A percentile compares a stretch with the other conserved stretches of the same genome.
These are phyloP conservation scores for Raphanus raphanistrum DNA, from an alignment of 345 rosid species.

Conservation along the genomic window DNA sequence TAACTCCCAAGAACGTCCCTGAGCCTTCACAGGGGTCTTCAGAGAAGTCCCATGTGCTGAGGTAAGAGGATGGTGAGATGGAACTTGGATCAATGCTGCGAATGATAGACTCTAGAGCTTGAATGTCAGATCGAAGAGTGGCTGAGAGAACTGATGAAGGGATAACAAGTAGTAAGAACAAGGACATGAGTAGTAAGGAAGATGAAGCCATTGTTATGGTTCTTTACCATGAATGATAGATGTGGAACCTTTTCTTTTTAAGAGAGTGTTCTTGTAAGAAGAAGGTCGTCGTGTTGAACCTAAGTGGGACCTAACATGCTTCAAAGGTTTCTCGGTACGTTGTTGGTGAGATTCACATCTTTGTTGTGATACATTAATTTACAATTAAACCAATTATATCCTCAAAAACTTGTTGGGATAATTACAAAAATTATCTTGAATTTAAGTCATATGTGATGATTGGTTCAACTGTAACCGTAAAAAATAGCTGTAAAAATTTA, in stretches of 20 bases:
- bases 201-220: slow-evolving; percentile 39
- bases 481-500: no score
- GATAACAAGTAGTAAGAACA: slow-evolving; percentile 22
- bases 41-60: slow-evolving; percentile 56
- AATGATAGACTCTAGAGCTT: slow-evolving; percentile 44
- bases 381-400: slow-evolving; percentile 12
- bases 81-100: slow-evolving; percentile 51
- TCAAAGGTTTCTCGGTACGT: slow-evolving; percentile 15
- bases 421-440: neutral
- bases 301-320: slow-evolving; percentile 30
- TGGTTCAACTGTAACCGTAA: no score
- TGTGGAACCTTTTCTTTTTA: slow-evolving; percentile 20
- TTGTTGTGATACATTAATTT: slow-evolving; percentile 2
- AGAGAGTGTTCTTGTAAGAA: slow-evolving; percentile 7
- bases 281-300: slow-evolving; percentile 34
- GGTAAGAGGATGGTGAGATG: slow-evolving; percentile 45
- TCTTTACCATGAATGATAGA: slow-evolving; percentile 18
- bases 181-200: slow-evolving; percentile 12
- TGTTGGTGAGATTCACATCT: slow-evolving; percentile 34
- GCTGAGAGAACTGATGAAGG: slow-evolving; percentile 41
- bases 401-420: neutral
- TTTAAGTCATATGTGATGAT: neutral
- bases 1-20: slow-evolving; percentile 50
- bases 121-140: slow-evolving; percentile 42
- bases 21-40: slow-evolving; percentile 38